Conservation (phyloP, 352 stramenopile species). For the Aphanomyces stellatus region DNA sequence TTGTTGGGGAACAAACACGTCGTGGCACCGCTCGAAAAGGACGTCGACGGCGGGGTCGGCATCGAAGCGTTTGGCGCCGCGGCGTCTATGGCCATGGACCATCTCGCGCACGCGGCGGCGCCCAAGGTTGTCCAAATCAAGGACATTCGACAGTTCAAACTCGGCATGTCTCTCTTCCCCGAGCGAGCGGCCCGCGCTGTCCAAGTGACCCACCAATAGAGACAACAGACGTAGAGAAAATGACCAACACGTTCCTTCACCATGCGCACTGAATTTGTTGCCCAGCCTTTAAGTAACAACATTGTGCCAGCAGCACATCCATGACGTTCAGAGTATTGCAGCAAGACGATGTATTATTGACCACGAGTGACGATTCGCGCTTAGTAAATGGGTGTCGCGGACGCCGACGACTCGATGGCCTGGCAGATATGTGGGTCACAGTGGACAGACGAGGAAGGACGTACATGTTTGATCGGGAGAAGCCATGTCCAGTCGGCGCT, state of each 20-base stretch:
- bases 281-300: too few relatives aligned
- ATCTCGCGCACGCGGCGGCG: background rate
- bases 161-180: conserved; percentile 53
- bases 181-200: conserved; percentile 26
- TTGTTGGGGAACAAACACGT: conserved; percentile 45
- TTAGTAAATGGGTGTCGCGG: background rate
- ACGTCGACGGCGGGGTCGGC: background rate
- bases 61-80: conserved; percentile 17
- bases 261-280: too few relatives aligned
- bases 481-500: conserved; percentile 90
- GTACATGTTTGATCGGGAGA: conserved; percentile 64
- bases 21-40: conserved; percentile 26
- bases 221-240: too few relatives aligned
- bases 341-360: too few relatives aligned
- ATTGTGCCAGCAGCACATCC: too few relatives aligned
- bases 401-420: conserved; percentile 66
- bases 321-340: too few relatives aligned
- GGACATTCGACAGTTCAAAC: conserved; percentile 53
- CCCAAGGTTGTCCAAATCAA: conserved; percentile 28
- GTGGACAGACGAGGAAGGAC: too few relatives aligned
- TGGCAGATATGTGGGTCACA: too few relatives aligned
- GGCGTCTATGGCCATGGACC: conserved; percentile 33
- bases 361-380: too few relatives aligned
- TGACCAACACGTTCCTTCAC: too few relatives aligned
- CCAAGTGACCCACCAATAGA: background rate